A percentile compares a stretch with the other conserved stretches of the same genome.
phyloP scores from a whole-genome alignment of 139 green algal genomes.

The Penium margaritaceum region DNA sequence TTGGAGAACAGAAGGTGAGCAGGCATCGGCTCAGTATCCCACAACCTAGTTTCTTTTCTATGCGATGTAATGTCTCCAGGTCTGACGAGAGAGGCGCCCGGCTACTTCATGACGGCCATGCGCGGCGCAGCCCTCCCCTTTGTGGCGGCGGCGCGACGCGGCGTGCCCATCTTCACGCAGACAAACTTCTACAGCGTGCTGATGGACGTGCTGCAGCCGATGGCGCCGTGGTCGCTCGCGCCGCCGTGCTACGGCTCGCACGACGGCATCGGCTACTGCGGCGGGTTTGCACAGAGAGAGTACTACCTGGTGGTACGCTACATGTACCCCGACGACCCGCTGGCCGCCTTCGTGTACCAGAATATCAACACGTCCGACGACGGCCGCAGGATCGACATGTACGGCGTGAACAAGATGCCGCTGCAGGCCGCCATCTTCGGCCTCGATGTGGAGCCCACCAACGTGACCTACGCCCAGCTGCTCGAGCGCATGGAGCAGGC shows the following conservation, averaged over 20 bases:
- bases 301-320: neutral
- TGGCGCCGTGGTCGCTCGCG: neutral
- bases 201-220: slow-evolving; percentile 2
- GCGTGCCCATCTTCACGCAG: neutral
- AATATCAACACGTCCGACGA: neutral
- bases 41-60: too few relatives aligned
- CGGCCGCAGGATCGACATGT: neutral
- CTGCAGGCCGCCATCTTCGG: neutral
- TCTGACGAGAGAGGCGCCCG: neutral
- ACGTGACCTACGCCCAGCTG: neutral
- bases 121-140: neutral
- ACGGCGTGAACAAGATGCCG: slow-evolving; percentile 3
- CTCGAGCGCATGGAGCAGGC: too few relatives aligned
- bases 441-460: neutral
- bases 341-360: neutral
- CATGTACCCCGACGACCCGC: neutral
- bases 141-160: neutral
- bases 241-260: slow-evolving; percentile 5
- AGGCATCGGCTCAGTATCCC: too few relatives aligned
- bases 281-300: slow-evolving; percentile 1
- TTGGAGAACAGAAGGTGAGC: too few relatives aligned
- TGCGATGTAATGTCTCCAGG: too few relatives aligned
- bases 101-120: slow-evolving; percentile 5
- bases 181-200: slow-evolving; percentile 1
- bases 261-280: neutral